Conservation (phyloP, 1,284 basidiomycete genomes). For the Phaffia rhodozyma region DNA sequence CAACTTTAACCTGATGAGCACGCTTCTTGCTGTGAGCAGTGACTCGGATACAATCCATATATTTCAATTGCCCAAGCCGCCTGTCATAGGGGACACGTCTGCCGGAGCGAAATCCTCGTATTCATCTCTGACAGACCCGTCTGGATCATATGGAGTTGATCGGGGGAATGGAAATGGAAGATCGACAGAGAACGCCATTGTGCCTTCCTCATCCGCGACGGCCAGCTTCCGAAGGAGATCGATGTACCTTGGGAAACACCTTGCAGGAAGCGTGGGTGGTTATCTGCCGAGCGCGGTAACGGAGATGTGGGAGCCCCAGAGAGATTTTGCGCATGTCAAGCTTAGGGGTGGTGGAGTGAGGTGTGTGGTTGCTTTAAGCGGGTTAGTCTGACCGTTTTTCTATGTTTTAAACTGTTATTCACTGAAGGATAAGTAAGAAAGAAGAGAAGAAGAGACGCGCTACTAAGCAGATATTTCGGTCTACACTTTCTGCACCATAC, state of each 20-base stretch:
- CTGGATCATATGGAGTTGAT: neutral
- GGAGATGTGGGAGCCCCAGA: slow-evolving; percentile 92
- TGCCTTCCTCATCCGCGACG: slow-evolving; percentile 21
- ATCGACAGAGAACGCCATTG: neutral
- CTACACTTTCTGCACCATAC: slow-evolving; percentile 3
- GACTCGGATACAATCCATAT: slow-evolving; percentile 97
- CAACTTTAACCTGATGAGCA: slow-evolving; percentile 77
- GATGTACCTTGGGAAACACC: slow-evolving; percentile 60
- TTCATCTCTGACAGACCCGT: neutral
- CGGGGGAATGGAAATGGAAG: neutral
- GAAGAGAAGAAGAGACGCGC: neutral
- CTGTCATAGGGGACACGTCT: neutral
- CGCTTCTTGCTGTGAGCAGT: slow-evolving; percentile 74
- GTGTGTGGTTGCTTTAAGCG: slow-evolving; percentile 73
- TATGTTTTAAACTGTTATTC: neutral
- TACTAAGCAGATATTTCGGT: neutral
- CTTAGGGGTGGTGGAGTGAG: slow-evolving; percentile 67
- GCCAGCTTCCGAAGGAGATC: slow-evolving; percentile 45
- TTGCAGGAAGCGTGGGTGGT: slow-evolving; percentile 72
- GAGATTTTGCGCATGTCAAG: slow-evolving; percentile 88
- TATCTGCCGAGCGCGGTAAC: slow-evolving; percentile 84
- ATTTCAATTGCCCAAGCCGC: slow-evolving; percentile 55
- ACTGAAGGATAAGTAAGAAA: neutral
- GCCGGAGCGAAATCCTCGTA: too few species aligned
- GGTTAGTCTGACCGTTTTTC: slow-evolving; percentile 43